These are phyloP conservation scores for Boletellus ananiceps DNA, from an alignment of 768 basidiomycete species.

Conservation along the genomic window DNA sequence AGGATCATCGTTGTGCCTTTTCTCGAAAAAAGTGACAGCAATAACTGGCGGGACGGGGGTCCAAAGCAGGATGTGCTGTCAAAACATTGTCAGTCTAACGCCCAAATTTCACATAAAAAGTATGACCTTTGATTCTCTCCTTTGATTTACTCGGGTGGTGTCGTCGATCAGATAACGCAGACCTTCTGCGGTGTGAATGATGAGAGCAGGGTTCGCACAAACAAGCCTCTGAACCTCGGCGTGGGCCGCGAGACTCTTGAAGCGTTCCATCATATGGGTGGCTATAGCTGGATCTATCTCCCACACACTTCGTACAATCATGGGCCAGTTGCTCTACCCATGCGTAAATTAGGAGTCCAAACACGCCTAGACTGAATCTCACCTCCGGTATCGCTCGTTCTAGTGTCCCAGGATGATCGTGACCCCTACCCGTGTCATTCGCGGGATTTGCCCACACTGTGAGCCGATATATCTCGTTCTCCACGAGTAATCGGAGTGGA, in stretches of 20 bases:
- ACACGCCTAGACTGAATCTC: constrained; percentile 11
- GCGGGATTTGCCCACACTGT: constrained; percentile 88
- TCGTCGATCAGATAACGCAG: constrained; percentile 78
- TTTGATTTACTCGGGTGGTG: constrained; percentile 49
- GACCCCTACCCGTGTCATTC: constrained; percentile 67
- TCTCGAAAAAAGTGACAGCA: constrained; percentile 82
- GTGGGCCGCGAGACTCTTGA: constrained; percentile 62
- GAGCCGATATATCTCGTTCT: constrained; percentile 85
- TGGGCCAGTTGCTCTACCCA: constrained; percentile 57
- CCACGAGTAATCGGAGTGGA: constrained; percentile 78
- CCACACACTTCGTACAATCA: constrained; percentile 74
- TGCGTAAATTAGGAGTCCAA: constrained; percentile 2
- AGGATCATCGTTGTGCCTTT: constrained; percentile 77
- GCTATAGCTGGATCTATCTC: constrained; percentile 77
- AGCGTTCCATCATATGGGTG: constrained; percentile 81
- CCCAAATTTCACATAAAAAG: background rate
- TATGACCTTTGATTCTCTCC: constrained; percentile 71
- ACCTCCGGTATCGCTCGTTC: constrained; percentile 66
- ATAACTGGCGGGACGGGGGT: constrained; percentile 80
- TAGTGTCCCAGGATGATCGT: constrained; percentile 50
- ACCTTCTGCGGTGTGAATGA: constrained; percentile 76
- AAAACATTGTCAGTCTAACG: constrained; percentile 1
- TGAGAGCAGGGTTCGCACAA: constrained; percentile 63
- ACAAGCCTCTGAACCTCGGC: constrained; percentile 75
- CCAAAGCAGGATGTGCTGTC: constrained; percentile 84